phyloP scores from a whole-genome alignment of 148 eudicot genomes.

The Vaccinium vitisidaea region DNA sequence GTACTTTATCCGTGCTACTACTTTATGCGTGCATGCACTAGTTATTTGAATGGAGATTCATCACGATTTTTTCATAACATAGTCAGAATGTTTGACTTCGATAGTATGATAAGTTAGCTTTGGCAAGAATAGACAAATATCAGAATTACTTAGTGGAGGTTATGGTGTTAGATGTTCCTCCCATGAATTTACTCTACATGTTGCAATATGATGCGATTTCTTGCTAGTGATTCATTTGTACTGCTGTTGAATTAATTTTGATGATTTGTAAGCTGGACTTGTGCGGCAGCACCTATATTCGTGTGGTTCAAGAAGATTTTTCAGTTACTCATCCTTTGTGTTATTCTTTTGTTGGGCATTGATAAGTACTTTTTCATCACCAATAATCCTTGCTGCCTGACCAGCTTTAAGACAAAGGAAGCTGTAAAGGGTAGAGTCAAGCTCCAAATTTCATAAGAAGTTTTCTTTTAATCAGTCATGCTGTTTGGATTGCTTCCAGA shows the following conservation, averaged over 20 bases:
- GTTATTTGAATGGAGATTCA: not conserved
- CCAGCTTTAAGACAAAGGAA: no score
- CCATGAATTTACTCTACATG: not conserved
- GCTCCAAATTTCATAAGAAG: no score
- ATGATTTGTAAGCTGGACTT: no score
- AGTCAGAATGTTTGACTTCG: not conserved
- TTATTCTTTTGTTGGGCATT: not conserved
- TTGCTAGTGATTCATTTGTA: not conserved
- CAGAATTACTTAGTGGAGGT: not conserved
- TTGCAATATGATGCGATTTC: not conserved
- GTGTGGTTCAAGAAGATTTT: not conserved
- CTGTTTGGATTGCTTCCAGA: slow-evolving; percentile 7
- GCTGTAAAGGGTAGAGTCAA: no score
- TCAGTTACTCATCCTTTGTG: not conserved
- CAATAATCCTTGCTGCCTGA: no score
- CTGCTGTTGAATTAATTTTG: not conserved
- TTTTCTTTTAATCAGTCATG: not conserved
- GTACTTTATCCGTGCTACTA: not conserved
- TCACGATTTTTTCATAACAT: not conserved
- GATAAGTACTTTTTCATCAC: not conserved
- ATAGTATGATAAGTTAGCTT: not conserved
- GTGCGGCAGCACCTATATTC: not conserved
- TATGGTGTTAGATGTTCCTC: slow-evolving; percentile 4
- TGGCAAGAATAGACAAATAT: not conserved
- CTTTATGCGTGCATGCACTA: not conserved